Base-by-base conservation (phyloP, 192 early-diverging fungal genomes). In the Irineochytrium annulatum region DNA sequence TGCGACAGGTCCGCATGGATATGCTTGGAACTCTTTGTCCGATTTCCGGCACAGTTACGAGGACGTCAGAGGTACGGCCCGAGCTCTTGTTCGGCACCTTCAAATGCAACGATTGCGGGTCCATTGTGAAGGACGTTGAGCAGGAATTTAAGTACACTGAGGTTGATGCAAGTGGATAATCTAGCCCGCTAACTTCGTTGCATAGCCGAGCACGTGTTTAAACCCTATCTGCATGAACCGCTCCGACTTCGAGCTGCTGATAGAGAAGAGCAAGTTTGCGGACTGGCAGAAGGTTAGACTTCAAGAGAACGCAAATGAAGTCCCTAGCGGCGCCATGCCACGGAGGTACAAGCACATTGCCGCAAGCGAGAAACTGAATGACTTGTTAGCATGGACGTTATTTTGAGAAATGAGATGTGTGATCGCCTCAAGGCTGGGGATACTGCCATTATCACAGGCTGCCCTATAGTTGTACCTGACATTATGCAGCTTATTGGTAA, bases 201-300 rank as follows among this genome's bases (percentile, higher is more conserved):
- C 31, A 37, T 55, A 91, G 87, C 94, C 94, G 11, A 82, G 80
- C 13, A 80, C 89, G 49, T 97, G 94, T 67, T 83, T 84, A 51
- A 91, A 89, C 61, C 77, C 81, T 16, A 79, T 79, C 29, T 97
- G 94, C 76, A 78, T 84, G 43, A 95, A 95, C 73, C 76, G 89
- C 39, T 76, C 71, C 8, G 65, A 80, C 32, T 99, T 94, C 86
- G 81, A 81, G 44, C 71, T 97, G 22, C 73, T 86, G 46, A 82
- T 91, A 20, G 91, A 90, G 66, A 83, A 86, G 61, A 89, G 87
- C 70, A 85, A 82, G 63, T 99, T 97, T 72, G 83, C 84, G 31
- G 96, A 99, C 77, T 99, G 96, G 96, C 96, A 99, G 80, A 86
- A 93, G 60, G 84, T 97, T 41, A 85, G 96, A 5, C 78, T 99